phyloP scores from a whole-genome alignment of 2,329 filamentous ascomycete genomes.

The Neocucurbitaria cava region DNA sequence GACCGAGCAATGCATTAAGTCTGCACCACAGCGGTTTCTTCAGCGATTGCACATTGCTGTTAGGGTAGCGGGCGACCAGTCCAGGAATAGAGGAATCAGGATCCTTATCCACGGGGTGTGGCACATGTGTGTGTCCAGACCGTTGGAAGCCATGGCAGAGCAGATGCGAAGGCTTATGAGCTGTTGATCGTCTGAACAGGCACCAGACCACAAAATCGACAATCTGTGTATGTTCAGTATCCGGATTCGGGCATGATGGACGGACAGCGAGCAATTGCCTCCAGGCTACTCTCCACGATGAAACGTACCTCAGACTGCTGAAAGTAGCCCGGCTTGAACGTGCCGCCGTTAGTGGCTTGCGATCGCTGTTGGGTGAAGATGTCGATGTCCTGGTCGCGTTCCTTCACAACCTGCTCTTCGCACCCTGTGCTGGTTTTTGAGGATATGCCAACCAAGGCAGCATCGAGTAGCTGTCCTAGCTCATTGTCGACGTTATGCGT shows the following conservation, averaged over 20 bases:
- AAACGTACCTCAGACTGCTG: constrained; percentile 54
- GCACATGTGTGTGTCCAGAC: constrained; percentile 37
- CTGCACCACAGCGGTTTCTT: constrained; percentile 77
- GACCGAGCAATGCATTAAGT: constrained; percentile 75
- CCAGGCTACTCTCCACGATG: background rate
- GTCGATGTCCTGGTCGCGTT: constrained; percentile 50
- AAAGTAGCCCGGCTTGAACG: constrained; percentile 40
- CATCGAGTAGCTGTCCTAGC: constrained; percentile 70
- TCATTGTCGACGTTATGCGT: constrained; percentile 47
- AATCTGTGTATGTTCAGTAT: constrained; percentile 46
- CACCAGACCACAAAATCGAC: constrained; percentile 69
- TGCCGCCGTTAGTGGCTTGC: constrained; percentile 36
- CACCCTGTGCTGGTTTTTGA: constrained; percentile 47
- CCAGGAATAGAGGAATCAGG: constrained; percentile 66
- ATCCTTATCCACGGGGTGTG: constrained; percentile 38
- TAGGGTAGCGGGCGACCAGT: constrained; percentile 68
- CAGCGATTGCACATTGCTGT: constrained; percentile 72
- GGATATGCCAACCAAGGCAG: constrained; percentile 66
- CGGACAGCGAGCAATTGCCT: background rate
- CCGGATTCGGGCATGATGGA: background rate
- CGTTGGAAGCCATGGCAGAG: constrained; percentile 84
- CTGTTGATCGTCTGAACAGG: constrained; percentile 69
- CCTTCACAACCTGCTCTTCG: constrained; percentile 56
- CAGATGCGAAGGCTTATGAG: constrained; percentile 71
- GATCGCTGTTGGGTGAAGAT: constrained; percentile 55